A percentile compares a stretch with the other conserved stretches of the same genome.
These are phyloP conservation scores for Rhododendron williamsianum DNA, from an alignment of 148 eudicot species.

Conservation along the genomic window DNA sequence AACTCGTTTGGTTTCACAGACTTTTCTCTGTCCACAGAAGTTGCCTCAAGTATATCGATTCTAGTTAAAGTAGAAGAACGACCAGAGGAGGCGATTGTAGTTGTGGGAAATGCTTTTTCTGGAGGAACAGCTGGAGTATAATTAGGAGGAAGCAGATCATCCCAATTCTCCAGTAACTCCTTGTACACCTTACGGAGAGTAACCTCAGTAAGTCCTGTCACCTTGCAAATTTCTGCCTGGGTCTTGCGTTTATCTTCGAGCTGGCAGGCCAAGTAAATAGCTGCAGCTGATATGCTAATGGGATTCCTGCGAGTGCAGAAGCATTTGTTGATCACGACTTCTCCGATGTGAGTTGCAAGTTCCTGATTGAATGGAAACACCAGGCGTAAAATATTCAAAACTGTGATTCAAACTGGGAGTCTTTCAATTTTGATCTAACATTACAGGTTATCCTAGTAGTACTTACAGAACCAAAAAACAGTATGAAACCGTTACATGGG, in stretches of 20 bases:
- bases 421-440: not conserved
- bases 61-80: slow-evolving; percentile 48
- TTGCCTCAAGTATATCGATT: slow-evolving; percentile 36
- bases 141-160: slow-evolving; percentile 89
- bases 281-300: slow-evolving; percentile 97
- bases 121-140: slow-evolving; percentile 96
- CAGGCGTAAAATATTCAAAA: not conserved
- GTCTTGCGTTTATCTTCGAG: slow-evolving; percentile 96
- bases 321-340: slow-evolving; percentile 96
- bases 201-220: slow-evolving; percentile 94
- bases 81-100: slow-evolving; percentile 57
- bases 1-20: slow-evolving; percentile 32
- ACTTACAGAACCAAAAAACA: not conserved
- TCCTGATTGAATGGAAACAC: slow-evolving; percentile 35
- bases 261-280: slow-evolving; percentile 92
- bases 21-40: slow-evolving; percentile 45
- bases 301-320: slow-evolving; percentile 98
- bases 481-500: not conserved
- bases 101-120: slow-evolving; percentile 94
- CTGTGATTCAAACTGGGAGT: not conserved
- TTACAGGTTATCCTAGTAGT: not conserved
- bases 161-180: slow-evolving; percentile 94
- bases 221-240: slow-evolving; percentile 97
- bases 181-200: slow-evolving; percentile 94
- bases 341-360: slow-evolving; percentile 98